Conservation (phyloP, 352 stramenopile genomes). For the Phytophthora rubi region DNA sequence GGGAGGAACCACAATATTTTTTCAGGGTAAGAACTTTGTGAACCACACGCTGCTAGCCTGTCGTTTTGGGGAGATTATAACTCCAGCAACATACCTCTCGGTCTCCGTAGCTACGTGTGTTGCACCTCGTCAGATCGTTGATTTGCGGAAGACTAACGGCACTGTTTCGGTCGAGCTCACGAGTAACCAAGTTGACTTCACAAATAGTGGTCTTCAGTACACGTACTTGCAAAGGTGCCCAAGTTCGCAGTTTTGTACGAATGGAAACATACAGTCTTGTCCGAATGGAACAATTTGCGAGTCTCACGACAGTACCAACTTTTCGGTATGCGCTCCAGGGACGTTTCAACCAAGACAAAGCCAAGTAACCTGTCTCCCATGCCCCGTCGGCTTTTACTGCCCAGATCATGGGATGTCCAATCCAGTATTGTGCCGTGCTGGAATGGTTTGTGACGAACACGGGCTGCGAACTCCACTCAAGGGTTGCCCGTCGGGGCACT, state of each 20-base stretch:
- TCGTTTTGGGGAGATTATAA: slow-evolving; percentile 78
- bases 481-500: slow-evolving; percentile 92
- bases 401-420: slow-evolving; percentile 90
- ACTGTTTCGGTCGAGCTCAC: slow-evolving; percentile 84
- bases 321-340: slow-evolving; percentile 93
- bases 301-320: slow-evolving; percentile 76
- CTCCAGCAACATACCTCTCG: slow-evolving; percentile 83
- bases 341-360: slow-evolving; percentile 93
- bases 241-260: slow-evolving; percentile 62
- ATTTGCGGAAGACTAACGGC: slow-evolving; percentile 47
- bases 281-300: slow-evolving; percentile 91
- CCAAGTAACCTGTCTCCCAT: slow-evolving; percentile 85
- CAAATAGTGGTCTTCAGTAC: slow-evolving; percentile 65
- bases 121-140: slow-evolving; percentile 65
- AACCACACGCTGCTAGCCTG: slow-evolving; percentile 90
- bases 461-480: slow-evolving; percentile 81
- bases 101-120: slow-evolving; percentile 81
- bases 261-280: slow-evolving; percentile 62
- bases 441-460: slow-evolving; percentile 93
- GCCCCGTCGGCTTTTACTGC: slow-evolving; percentile 95
- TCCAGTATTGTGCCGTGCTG: slow-evolving; percentile 91
- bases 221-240: slow-evolving; percentile 79
- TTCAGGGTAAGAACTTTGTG: slow-evolving; percentile 94
- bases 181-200: slow-evolving; percentile 88
- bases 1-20: slow-evolving; percentile 89